These are phyloP conservation scores for Torulaspora franciscae DNA, from an alignment of 805 yeast species.

Conservation along the genomic window DNA sequence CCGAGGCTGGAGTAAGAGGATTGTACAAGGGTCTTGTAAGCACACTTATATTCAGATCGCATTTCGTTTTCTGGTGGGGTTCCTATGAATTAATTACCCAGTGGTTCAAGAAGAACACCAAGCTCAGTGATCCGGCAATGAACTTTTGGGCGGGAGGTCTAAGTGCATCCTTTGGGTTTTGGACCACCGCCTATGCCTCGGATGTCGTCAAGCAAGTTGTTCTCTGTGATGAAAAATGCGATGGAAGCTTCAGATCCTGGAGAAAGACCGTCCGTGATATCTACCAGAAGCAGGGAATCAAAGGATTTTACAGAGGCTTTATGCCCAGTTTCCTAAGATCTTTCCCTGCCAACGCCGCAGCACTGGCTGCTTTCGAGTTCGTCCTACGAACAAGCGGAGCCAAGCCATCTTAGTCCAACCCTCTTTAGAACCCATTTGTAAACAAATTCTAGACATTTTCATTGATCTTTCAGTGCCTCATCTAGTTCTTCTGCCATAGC, in stretches of 20 bases:
- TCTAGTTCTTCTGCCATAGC: slow-evolving; percentile 23
- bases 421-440: background rate
- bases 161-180: slow-evolving; percentile 71
- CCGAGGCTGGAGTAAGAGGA: slow-evolving; percentile 62
- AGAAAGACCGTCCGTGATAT: slow-evolving; percentile 65
- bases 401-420: slow-evolving; percentile 13
- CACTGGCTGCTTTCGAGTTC: slow-evolving; percentile 82
- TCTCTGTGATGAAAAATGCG: slow-evolving; percentile 69
- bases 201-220: slow-evolving; percentile 85
- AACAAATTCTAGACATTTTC: background rate
- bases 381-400: slow-evolving; percentile 55
- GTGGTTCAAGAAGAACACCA: slow-evolving; percentile 60
- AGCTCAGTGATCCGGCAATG: slow-evolving; percentile 59
- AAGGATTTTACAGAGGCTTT: slow-evolving; percentile 90
- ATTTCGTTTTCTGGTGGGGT: slow-evolving; percentile 92
- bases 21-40: slow-evolving; percentile 77
- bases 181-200: slow-evolving; percentile 85
- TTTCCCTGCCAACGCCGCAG: slow-evolving; percentile 95
- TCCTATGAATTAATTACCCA: slow-evolving; percentile 75
- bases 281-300: slow-evolving; percentile 54
- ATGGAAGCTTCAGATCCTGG: slow-evolving; percentile 70
- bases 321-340: slow-evolving; percentile 93
- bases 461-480: slow-evolving; percentile 6
- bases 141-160: slow-evolving; percentile 93
- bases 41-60: slow-evolving; percentile 82